phyloP scores from a whole-genome alignment of 257 asterid species.

The Primulina tabacum region DNA sequence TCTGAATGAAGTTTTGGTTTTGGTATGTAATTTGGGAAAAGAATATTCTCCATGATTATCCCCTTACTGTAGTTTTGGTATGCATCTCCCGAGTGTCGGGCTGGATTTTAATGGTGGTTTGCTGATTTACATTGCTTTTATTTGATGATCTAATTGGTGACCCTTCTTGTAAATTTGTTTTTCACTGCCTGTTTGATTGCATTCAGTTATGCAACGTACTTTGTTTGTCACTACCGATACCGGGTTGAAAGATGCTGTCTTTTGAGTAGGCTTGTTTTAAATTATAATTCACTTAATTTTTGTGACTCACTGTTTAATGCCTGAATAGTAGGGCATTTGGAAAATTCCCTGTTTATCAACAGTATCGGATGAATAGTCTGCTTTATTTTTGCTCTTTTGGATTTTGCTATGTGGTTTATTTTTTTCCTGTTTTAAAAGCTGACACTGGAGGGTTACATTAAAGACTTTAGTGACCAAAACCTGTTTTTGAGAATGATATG shows the following conservation, averaged over 20 bases:
- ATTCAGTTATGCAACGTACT: not conserved
- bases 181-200: not conserved
- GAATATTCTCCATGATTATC: not conserved
- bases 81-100: not conserved
- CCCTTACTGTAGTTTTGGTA: not conserved
- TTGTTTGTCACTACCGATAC: not conserved
- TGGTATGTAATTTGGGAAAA: not conserved
- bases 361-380: too few relatives aligned
- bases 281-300: too few relatives aligned
- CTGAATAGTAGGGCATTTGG: too few relatives aligned
- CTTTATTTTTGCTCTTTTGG: not conserved
- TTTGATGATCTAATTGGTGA: not conserved
- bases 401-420: too few relatives aligned
- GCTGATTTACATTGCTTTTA: not conserved
- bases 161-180: not conserved
- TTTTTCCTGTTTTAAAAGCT: too few relatives aligned
- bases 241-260: too few relatives aligned
- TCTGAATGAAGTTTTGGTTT: too few relatives aligned
- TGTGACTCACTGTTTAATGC: too few relatives aligned
- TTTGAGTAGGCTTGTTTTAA: too few relatives aligned
- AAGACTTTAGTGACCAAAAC: not conserved
- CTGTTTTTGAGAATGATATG: too few relatives aligned
- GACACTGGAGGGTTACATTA: too few relatives aligned
- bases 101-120: not conserved
- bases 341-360: too few relatives aligned